These are phyloP conservation scores for Aphanomyces astaci DNA, from an alignment of 352 stramenopile species.

Conservation along the genomic window DNA sequence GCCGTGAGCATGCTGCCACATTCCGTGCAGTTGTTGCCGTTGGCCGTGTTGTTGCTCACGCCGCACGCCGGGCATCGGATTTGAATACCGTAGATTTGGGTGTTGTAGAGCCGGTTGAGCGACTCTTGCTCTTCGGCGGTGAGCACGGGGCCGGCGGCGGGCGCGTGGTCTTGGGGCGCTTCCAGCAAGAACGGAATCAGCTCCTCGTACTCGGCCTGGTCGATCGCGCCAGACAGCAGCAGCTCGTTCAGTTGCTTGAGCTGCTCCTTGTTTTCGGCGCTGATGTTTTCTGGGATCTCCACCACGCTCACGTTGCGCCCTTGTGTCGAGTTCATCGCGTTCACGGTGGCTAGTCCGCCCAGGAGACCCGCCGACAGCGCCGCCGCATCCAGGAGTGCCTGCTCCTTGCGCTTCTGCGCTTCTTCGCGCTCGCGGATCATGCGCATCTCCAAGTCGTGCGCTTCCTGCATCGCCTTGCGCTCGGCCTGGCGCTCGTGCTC, in stretches of 20 bases:
- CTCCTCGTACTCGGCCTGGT: conserved; percentile 79
- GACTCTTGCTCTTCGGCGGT: conserved; percentile 78
- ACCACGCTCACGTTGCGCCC: conserved; percentile 65
- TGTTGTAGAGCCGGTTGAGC: conserved; percentile 63
- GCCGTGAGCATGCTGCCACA: conserved; percentile 79
- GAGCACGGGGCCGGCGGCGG: conserved; percentile 50
- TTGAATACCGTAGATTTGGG: conserved; percentile 74
- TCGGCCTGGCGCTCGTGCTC: conserved; percentile 78
- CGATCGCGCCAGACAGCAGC: conserved; percentile 70
- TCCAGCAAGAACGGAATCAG: conserved; percentile 82
- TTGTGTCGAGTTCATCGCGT: conserved; percentile 30
- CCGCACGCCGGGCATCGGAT: conserved; percentile 80
- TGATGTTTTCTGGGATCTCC: conserved; percentile 73
- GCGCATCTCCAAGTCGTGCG: conserved; percentile 47
- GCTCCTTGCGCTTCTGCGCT: conserved; percentile 49
- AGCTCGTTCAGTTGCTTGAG: conserved; percentile 80
- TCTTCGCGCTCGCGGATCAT: conserved; percentile 49
- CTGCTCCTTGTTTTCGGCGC: conserved; percentile 80
- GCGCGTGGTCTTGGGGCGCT: conserved; percentile 37
- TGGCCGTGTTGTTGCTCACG: conserved; percentile 81
- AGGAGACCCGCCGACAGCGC: conserved; percentile 69
- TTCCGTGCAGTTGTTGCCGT: conserved; percentile 81
- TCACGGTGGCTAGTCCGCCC: conserved; percentile 69
- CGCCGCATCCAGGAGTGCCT: conserved; percentile 54
- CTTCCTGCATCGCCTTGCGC: conserved; percentile 68